Conservation (phyloP, 106 monocot genomes). For the Platanthera guangdongensis region DNA sequence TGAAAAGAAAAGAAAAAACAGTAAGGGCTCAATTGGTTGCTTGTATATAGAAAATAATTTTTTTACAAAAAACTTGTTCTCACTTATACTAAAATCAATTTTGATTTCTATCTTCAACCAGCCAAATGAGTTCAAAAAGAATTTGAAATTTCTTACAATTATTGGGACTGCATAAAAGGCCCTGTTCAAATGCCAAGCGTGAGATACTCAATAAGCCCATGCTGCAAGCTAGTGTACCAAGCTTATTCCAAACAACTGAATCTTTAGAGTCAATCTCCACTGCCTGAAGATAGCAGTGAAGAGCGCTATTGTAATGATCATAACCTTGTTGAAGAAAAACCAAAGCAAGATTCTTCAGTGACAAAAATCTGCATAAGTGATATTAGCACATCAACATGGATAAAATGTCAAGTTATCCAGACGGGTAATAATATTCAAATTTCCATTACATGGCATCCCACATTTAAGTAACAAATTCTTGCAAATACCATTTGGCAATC, state of each 20-base stretch:
- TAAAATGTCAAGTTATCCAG: background rate
- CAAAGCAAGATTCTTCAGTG: slow-evolving; percentile 88
- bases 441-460: background rate
- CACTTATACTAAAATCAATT: too few relatives aligned
- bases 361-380: slow-evolving; percentile 48
- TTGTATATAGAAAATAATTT: too few relatives aligned
- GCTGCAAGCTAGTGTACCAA: slow-evolving; percentile 84
- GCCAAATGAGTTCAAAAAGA: background rate
- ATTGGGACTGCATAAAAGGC: slow-evolving; percentile 86
- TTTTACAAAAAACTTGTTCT: too few relatives aligned
- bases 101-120: background rate
- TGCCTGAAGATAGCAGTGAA: slow-evolving; percentile 94
- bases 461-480: background rate
- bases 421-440: background rate
- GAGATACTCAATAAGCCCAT: slow-evolving; percentile 86
- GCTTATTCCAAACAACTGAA: slow-evolving; percentile 92
- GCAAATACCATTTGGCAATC: background rate
- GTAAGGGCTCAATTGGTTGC: too few relatives aligned
- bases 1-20: background rate
- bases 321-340: slow-evolving; percentile 80
- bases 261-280: slow-evolving; percentile 88
- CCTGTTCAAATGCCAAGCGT: slow-evolving; percentile 98
- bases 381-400: background rate
- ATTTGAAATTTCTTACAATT: slow-evolving; percentile 53
- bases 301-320: slow-evolving; percentile 58